Percentiles rank a stretch among this genome's conserved stretches.
phyloP scores from a whole-genome alignment of 2,329 filamentous ascomycete genomes.

The Diaporthe vaccinii region DNA sequence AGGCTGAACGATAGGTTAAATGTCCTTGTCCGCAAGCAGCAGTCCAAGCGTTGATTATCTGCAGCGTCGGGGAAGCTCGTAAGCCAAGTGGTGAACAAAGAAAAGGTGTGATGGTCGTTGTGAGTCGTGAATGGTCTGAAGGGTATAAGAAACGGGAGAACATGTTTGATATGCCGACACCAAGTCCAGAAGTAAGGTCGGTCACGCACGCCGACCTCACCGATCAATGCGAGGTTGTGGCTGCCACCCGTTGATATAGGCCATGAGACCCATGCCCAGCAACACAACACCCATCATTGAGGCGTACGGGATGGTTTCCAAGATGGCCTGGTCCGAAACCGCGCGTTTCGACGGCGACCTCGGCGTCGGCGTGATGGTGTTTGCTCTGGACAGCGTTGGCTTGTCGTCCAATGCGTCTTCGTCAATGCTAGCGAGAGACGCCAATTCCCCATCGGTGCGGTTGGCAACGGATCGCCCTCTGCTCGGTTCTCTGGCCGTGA shows the following conservation, averaged over 20 bases:
- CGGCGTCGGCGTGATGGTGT: slow-evolving; percentile 62
- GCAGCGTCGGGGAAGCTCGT: not conserved
- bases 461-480: slow-evolving; percentile 41
- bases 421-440: slow-evolving; percentile 46
- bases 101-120: slow-evolving; percentile 26
- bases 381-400: slow-evolving; percentile 62
- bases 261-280: slow-evolving; percentile 86
- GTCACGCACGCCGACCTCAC: slow-evolving; percentile 42
- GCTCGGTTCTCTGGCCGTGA: slow-evolving; percentile 40
- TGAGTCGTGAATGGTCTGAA: slow-evolving; percentile 34
- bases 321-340: slow-evolving; percentile 58
- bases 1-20: slow-evolving; percentile 20
- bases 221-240: slow-evolving; percentile 55
- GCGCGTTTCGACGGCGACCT: slow-evolving; percentile 55
- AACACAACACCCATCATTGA: slow-evolving; percentile 87
- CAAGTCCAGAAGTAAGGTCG: not conserved
- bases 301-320: slow-evolving; percentile 79
- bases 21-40: not conserved
- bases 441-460: slow-evolving; percentile 30
- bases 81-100: slow-evolving; percentile 16
- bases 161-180: slow-evolving; percentile 15
- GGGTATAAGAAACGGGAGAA: slow-evolving; percentile 37
- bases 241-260: slow-evolving; percentile 88
- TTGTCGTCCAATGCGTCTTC: slow-evolving; percentile 51
- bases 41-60: slow-evolving; percentile 6